Base-by-base conservation (phyloP, 257 asterid genomes). In the Lithospermum erythrorhizon region DNA sequence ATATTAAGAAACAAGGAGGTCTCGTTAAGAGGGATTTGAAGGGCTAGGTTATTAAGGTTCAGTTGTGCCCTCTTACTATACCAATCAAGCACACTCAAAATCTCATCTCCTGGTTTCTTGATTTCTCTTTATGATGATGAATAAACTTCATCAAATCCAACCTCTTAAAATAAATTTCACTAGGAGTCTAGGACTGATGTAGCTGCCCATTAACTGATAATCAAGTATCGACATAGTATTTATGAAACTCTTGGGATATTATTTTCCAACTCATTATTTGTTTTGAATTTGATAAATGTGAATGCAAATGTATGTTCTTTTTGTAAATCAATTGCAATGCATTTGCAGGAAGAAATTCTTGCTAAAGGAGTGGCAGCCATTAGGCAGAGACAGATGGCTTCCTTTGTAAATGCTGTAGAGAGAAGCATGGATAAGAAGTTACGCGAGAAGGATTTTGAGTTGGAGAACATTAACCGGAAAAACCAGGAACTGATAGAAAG, bases 401-500 rank as follows among this genome's bases (percentile, higher is more conserved):
- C 88, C n/a, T 74, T 83, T 66, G 53, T 84, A 18, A 72, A 66
- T 17, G 75, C 81, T 20, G 64, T 87, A 1, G 86, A 87, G 75
- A 85, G 80, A 68, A 73, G 76, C 0, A 71, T 79, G 13, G 21
- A 53, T 15, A 66, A 67, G 59, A 84, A 84, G 75, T 66, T 90
- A 68, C 85, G 69, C 3, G 89, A 87, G 79, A 89, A 84, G 74
- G 83, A 84, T 32, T 62, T 74, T 0, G 94, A 84, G 75, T 66
- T 90, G 58, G 90, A 87, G 63, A 66, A 51, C 65, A 57, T 83
- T 68, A 80, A 80, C 15, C 76, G 82, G 53, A 87, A 83, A 68
- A 90, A 81, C 82, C 69, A 67, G 57, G 90, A 90, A 59, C 87
- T 90, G 2, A 81, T 79, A 2, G 97, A 90, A 70, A 82, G 68